Conservation (phyloP, 2,329 filamentous ascomycete genomes). For the Aspergillus proliferans region DNA sequence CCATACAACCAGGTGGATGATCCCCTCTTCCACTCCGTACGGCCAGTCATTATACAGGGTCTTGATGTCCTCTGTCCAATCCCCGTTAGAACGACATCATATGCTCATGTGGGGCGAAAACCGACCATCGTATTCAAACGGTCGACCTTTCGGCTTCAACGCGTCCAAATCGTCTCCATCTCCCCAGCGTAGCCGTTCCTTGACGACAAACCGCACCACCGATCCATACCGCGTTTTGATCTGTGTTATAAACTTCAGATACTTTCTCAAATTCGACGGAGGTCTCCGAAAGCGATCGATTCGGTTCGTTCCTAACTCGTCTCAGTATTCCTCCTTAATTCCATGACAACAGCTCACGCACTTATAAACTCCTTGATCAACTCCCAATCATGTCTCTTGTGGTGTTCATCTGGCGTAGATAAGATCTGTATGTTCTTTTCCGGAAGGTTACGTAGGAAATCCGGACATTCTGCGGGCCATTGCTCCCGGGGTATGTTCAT, state of each 20-base stretch:
- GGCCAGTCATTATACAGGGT: constrained; percentile 91
- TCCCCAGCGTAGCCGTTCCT: constrained; percentile 64
- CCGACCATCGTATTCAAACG: constrained; percentile 33
- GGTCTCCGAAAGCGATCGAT: constrained; percentile 71
- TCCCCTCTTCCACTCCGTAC: constrained; percentile 71
- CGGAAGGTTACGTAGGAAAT: constrained; percentile 57
- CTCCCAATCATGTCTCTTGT: constrained; percentile 60
- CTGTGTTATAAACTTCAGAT: constrained; percentile 62
- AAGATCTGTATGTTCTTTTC: constrained; percentile 67
- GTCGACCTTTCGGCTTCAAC: constrained; percentile 22
- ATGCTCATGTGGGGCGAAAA: background rate
- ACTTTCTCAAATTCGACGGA: constrained; percentile 71
- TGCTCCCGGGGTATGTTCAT: constrained; percentile 63
- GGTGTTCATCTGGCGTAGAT: constrained; percentile 62
- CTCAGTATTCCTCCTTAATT: background rate
- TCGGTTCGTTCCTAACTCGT: constrained; percentile 50
- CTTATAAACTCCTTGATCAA: constrained; percentile 59
- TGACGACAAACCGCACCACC: constrained; percentile 69
- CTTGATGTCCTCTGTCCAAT: constrained; percentile 55
- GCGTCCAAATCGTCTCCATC: constrained; percentile 33
- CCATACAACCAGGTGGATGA: constrained; percentile 86
- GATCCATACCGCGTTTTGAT: constrained; percentile 65
- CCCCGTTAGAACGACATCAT: background rate
- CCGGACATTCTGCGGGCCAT: constrained; percentile 63
- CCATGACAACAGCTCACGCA: constrained; percentile 19